phyloP scores from a whole-genome alignment of 2,329 filamentous ascomycete species.

The Aspergillus puulaauensis region DNA sequence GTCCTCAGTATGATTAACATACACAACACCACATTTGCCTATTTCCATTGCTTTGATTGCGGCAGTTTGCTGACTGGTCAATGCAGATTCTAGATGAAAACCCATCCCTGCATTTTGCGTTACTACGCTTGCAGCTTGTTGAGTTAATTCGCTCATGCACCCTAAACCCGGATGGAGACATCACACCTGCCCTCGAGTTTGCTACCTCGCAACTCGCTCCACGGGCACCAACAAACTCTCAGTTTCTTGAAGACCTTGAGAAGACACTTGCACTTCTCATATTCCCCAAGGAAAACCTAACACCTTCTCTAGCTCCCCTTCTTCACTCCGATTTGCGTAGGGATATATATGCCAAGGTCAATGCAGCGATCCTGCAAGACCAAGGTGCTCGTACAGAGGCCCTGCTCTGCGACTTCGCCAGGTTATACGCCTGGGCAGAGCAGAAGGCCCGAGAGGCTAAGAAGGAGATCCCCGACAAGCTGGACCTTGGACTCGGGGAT shows the following conservation, averaged over 20 bases:
- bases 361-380: slow-evolving; percentile 77
- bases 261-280: slow-evolving; percentile 90
- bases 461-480: slow-evolving; percentile 46
- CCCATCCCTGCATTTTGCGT: slow-evolving; percentile 79
- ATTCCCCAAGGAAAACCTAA: slow-evolving; percentile 77
- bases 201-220: slow-evolving; percentile 85
- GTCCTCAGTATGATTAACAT: slow-evolving; percentile 78
- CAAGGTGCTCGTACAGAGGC: slow-evolving; percentile 75
- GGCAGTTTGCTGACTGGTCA: slow-evolving; percentile 23
- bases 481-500: slow-evolving; percentile 46
- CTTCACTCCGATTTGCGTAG: slow-evolving; percentile 77
- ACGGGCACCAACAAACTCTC: slow-evolving; percentile 74
- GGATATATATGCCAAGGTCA: slow-evolving; percentile 83
- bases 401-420: slow-evolving; percentile 76
- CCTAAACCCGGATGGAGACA: slow-evolving; percentile 65
- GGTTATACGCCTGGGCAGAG: slow-evolving; percentile 84
- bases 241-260: slow-evolving; percentile 84
- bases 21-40: slow-evolving; percentile 16
- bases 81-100: slow-evolving; percentile 81
- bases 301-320: slow-evolving; percentile 71
- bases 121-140: slow-evolving; percentile 87
- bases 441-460: slow-evolving; percentile 48
- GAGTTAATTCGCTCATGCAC: slow-evolving; percentile 84
- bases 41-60: slow-evolving; percentile 12
- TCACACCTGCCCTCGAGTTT: slow-evolving; percentile 78